These are phyloP conservation scores for Myrica gale DNA, from an alignment of 306 rosid genomes.

Conservation along the genomic window DNA sequence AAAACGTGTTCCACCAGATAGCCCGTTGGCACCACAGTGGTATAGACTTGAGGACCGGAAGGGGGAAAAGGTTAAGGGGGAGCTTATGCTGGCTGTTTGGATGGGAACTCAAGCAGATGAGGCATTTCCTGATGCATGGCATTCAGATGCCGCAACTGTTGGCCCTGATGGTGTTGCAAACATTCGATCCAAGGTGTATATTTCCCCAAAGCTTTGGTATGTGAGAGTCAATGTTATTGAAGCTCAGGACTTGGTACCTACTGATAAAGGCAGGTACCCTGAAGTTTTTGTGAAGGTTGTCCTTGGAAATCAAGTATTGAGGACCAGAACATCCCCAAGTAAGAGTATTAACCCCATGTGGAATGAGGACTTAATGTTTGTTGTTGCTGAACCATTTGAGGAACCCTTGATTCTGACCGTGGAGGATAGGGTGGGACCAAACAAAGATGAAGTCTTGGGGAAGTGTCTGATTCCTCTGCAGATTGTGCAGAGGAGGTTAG, in stretches of 20 bases:
- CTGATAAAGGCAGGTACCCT: slow-evolving; percentile 69
- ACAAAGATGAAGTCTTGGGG: slow-evolving; percentile 78
- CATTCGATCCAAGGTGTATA: slow-evolving; percentile 78
- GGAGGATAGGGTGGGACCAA: slow-evolving; percentile 69
- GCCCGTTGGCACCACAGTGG: slow-evolving; percentile 95
- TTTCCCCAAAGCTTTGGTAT: slow-evolving; percentile 92
- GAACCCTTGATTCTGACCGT: slow-evolving; percentile 66
- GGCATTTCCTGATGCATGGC: slow-evolving; percentile 93
- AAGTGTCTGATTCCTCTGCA: slow-evolving; percentile 76
- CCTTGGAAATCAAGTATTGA: slow-evolving; percentile 57
- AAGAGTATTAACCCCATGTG: slow-evolving; percentile 71
- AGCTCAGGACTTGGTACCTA: slow-evolving; percentile 75
- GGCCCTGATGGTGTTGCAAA: slow-evolving; percentile 62
- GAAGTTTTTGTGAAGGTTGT: slow-evolving; percentile 69
- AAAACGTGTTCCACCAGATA: slow-evolving; percentile 79
- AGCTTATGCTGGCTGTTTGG: slow-evolving; percentile 93
- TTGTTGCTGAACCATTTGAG: slow-evolving; percentile 83
- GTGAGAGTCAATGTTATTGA: slow-evolving; percentile 84
- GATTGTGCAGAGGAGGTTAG: slow-evolving; percentile 70
- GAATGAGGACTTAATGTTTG: slow-evolving; percentile 89
- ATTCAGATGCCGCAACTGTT: slow-evolving; percentile 83
- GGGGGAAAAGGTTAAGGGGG: slow-evolving; percentile 67
- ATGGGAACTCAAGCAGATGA: slow-evolving; percentile 99
- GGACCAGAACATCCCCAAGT: slow-evolving; percentile 61
- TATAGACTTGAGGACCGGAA: slow-evolving; percentile 68